A percentile compares a stretch with the other conserved stretches of the same genome.
phyloP scores from a whole-genome alignment of 192 early-diverging fungal genomes.

The Diversispora epigaea region DNA sequence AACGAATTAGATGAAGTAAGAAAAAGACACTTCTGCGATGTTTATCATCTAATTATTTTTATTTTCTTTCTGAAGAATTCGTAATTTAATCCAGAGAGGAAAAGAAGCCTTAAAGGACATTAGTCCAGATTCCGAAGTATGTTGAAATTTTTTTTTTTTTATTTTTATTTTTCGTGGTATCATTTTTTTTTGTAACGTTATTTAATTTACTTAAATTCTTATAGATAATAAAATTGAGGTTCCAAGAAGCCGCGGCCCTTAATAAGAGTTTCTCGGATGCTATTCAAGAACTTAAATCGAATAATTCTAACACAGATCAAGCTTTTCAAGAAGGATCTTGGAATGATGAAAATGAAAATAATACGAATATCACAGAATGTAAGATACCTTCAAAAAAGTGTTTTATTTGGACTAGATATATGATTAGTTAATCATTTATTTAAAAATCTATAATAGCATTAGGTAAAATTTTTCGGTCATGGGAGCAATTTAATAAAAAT shows the following conservation, averaged over 20 bases:
- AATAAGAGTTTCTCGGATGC: conserved; percentile 44
- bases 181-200: not conserved
- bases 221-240: conserved; percentile 44
- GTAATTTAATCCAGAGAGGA: conserved; percentile 33
- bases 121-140: conserved; percentile 42
- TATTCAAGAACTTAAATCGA: conserved; percentile 36
- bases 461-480: conserved; percentile 29
- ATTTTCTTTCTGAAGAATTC: conserved; percentile 32
- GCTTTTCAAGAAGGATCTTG: too few species aligned
- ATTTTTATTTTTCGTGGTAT: not conserved
- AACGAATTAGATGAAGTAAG: conserved; percentile 44
- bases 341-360: not conserved
- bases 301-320: not conserved
- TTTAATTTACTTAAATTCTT: not conserved
- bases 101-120: conserved; percentile 45
- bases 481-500: conserved; percentile 36
- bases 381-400: not conserved
- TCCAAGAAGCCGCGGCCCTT: conserved; percentile 39
- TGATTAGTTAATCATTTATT: not conserved
- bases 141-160: not conserved
- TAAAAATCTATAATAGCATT: conserved; percentile 17
- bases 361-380: not conserved
- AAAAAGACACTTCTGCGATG: not conserved
- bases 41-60: conserved; percentile 23
- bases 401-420: not conserved